These are phyloP conservation scores for Mediolabrus comicus DNA, from an alignment of 108 stramenopile species.

Conservation along the genomic window DNA sequence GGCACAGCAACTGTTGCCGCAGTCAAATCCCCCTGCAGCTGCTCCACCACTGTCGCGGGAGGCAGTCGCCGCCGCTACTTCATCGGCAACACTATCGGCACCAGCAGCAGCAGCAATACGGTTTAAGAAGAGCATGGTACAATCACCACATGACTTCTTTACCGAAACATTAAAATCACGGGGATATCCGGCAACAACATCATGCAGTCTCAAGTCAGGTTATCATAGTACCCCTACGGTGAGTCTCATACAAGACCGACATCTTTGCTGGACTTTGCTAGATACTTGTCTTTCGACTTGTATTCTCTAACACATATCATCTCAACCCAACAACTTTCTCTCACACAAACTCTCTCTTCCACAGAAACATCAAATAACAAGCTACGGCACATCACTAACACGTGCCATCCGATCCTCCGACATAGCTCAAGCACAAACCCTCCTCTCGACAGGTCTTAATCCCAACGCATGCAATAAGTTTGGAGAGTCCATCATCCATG, in stretches of 20 bases:
- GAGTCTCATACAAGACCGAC: background rate
- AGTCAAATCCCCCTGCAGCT: background rate
- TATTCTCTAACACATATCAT: background rate
- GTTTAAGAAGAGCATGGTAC: slow-evolving; percentile 6
- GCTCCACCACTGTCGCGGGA: background rate
- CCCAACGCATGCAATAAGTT: slow-evolving; percentile 92
- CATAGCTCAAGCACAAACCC: slow-evolving; percentile 31
- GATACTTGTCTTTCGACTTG: background rate
- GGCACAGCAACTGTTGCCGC: too few species aligned
- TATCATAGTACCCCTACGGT: slow-evolving; percentile 75
- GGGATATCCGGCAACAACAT: slow-evolving; percentile 68
- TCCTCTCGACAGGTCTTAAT: slow-evolving; percentile 65
- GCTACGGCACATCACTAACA: slow-evolving; percentile 78
- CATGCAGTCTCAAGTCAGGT: slow-evolving; percentile 49
- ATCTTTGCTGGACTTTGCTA: background rate
- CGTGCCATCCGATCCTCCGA: slow-evolving; percentile 75
- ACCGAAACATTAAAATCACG: slow-evolving; percentile 51
- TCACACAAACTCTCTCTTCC: background rate
- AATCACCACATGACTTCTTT: slow-evolving; percentile 67
- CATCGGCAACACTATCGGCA: background rate
- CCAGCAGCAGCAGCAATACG: background rate
- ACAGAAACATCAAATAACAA: slow-evolving; percentile 66
- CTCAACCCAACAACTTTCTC: background rate
- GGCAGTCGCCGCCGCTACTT: background rate
- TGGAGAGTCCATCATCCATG: slow-evolving; percentile 79